Conservation (phyloP, 1,284 basidiomycete genomes). For the Coniophora puteana region DNA sequence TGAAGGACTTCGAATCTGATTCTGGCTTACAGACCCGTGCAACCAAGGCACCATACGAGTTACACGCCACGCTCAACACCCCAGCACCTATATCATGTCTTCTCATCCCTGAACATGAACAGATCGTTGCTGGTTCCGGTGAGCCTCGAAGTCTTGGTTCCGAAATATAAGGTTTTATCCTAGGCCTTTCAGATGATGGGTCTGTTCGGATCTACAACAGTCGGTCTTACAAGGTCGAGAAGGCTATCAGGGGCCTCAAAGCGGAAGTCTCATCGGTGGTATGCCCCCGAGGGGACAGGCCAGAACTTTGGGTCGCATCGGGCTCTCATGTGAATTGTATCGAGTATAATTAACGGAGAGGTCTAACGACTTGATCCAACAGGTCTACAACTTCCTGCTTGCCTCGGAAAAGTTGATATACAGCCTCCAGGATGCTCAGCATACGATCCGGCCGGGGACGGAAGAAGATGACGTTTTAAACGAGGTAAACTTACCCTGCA, state of each 20-base stretch:
- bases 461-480: conserved; percentile 61
- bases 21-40: too few relatives aligned
- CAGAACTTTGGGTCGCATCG: conserved; percentile 61
- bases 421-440: conserved; percentile 42
- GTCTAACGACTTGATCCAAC: conserved; percentile 9
- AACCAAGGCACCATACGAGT: conserved; percentile 13
- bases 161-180: conserved; percentile 2
- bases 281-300: too few relatives aligned
- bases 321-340: conserved; percentile 45
- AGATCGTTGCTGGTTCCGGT: conserved; percentile 56
- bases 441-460: conserved; percentile 40
- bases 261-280: conserved; percentile 64
- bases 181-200: conserved; percentile 55
- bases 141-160: conserved; percentile 9
- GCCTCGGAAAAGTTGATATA: conserved; percentile 44
- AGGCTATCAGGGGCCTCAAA: conserved; percentile 54
- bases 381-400: conserved; percentile 17
- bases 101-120: conserved; percentile 37
- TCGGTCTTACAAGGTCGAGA: conserved; percentile 55
- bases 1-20: conserved; percentile 1
- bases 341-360: conserved; percentile 7
- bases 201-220: conserved; percentile 62
- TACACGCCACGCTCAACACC: conserved; percentile 27
- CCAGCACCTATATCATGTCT: conserved; percentile 47
- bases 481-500: conserved; percentile 62